Base-by-base conservation (phyloP, 805 yeast genomes). In the Sugiyamaella lignohabitans region DNA sequence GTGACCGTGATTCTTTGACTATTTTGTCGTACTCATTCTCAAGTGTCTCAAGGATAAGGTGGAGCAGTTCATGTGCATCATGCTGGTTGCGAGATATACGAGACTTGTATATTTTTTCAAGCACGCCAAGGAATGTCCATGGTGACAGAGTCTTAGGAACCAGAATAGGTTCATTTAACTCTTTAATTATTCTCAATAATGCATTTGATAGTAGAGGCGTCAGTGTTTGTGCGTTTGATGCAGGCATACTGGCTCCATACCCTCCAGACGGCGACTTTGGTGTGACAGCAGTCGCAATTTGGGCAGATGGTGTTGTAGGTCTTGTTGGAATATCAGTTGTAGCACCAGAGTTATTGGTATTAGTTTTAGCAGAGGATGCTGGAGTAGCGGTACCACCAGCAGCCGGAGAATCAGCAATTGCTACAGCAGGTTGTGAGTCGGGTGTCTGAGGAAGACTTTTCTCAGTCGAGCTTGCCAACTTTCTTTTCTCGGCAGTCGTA, bases 51-150 rank as follows among this genome's bases (percentile, higher is more conserved):
- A 91, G 67, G 18, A 89, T 72, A 44, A 87, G 65, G 60, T 87
- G 95, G 24, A 91, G 75, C 53, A 93, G 71, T 59, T 91, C 98
- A 57, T 93, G 97, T 0, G 98, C 96, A 67, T 91, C 98, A 59
- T 91, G 95, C 63, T 93, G 98, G 40, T 77, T 78, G 30, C 84
- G 69, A 2, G 95, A 81, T 22, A 93, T 81, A 53, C 77, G 79
- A 2, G 89, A 80, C 46, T 80, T 76, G 65, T 82, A 84, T 14
- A 84, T 80, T 6, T 63, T 64, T 59, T 91, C 98, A 43, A 93
- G 65, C 8, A 78, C 81, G 44, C 75, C 82, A 17, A 91, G 67
- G 42, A 89, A 75, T 1, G 86, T 82, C 89, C 95, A 83, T 0
- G 87, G 88, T 0, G 89, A 79, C 3, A 81, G 65, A 5, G 80